Conservation (phyloP, 179 eudicot genomes). For the Vitellaria paradoxa region DNA sequence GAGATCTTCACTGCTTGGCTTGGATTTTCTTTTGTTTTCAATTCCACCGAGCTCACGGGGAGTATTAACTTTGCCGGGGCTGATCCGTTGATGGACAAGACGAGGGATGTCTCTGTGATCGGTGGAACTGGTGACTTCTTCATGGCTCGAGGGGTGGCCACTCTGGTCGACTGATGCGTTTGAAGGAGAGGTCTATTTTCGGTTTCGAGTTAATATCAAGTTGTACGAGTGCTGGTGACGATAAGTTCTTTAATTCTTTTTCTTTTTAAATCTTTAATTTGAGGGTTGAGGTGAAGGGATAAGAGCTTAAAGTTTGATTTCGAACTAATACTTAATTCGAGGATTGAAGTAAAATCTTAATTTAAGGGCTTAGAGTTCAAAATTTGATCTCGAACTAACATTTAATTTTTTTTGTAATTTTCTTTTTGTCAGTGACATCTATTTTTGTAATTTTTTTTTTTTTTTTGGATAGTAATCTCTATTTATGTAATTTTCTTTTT, state of each 20-base stretch:
- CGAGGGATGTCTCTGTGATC: constrained; percentile 52
- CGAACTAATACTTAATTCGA: no score
- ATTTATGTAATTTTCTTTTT: no score
- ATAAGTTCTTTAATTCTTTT: neutral
- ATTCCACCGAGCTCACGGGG: constrained; percentile 37
- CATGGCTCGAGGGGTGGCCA: constrained; percentile 58
- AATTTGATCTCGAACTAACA: no score
- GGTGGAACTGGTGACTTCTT: constrained; percentile 75
- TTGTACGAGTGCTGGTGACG: constrained; percentile 52
- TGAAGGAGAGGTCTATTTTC: constrained; percentile 49
- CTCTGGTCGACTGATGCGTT: constrained; percentile 41
- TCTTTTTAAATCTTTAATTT: no score
- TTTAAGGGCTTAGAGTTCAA: no score
- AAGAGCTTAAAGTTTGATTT: no score
- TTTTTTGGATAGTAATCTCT: no score
- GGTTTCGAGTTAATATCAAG: constrained; percentile 45
- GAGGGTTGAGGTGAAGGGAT: no score
- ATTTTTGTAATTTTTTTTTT: no score
- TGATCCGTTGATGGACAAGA: constrained; percentile 43
- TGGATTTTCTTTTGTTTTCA: constrained; percentile 45
- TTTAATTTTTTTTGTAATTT: no score
- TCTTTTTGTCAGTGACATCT: no score
- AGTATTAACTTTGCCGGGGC: constrained; percentile 48
- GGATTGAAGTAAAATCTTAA: no score
- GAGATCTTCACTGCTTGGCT: constrained; percentile 49